These are phyloP conservation scores for Eucalyptus paniculata DNA, from an alignment of 345 rosid species.

Conservation along the genomic window DNA sequence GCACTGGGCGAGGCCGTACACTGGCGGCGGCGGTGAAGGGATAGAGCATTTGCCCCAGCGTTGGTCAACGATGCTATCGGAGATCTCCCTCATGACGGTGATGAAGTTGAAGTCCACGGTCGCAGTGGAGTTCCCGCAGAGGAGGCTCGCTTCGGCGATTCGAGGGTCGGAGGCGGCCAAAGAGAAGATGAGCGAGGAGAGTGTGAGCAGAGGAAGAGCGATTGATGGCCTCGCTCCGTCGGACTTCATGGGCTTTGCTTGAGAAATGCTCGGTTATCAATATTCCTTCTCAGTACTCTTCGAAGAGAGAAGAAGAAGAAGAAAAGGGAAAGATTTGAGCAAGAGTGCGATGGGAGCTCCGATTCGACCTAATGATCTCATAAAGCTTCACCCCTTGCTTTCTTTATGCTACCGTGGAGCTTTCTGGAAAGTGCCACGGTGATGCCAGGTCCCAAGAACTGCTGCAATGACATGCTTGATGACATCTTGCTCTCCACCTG, in stretches of 20 bases:
- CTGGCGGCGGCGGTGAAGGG: background rate
- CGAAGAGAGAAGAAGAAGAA: background rate
- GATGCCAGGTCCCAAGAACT: no score
- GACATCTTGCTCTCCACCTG: no score
- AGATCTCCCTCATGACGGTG: constrained; percentile 1
- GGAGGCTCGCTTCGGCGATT: background rate
- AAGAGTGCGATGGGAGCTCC: background rate
- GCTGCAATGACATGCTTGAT: no score
- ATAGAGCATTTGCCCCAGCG: constrained; percentile 1
- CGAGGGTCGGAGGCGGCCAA: background rate
- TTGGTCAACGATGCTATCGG: background rate
- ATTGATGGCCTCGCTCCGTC: background rate
- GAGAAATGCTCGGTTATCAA: background rate
- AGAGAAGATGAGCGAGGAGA: background rate
- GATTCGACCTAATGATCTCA: background rate
- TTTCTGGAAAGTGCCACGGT: no score
- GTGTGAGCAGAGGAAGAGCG: background rate
- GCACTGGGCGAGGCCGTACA: constrained; percentile 31
- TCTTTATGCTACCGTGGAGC: no score
- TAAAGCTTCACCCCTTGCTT: no score
- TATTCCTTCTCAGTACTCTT: background rate
- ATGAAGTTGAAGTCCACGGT: background rate
- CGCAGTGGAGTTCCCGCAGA: background rate
- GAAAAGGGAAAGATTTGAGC: background rate
- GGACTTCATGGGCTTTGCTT: background rate